These are phyloP conservation scores for Achaetomiella virescens DNA, from an alignment of 495 filamentous ascomycete genomes.

Conservation along the genomic window DNA sequence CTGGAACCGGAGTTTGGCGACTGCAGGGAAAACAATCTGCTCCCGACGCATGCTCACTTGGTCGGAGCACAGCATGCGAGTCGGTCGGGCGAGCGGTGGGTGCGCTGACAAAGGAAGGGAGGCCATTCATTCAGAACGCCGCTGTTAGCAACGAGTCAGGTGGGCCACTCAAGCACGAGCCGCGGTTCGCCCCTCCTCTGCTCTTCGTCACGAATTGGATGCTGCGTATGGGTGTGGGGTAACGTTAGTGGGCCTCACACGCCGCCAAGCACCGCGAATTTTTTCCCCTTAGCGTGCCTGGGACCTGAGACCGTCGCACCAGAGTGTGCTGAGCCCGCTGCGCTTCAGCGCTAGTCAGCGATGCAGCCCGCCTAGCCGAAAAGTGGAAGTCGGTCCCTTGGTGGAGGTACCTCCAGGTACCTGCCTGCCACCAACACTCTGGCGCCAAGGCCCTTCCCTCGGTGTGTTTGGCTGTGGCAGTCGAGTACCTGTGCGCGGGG, in stretches of 20 bases:
- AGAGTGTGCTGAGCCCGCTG: neutral
- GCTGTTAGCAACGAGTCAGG: slow-evolving; percentile 13
- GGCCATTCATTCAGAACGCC: neutral
- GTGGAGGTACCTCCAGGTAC: slow-evolving; percentile 18
- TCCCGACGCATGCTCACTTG: too few relatives aligned
- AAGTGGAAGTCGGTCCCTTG: slow-evolving; percentile 12
- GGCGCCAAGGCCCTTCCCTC: slow-evolving; percentile 3
- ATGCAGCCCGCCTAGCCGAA: slow-evolving; percentile 16
- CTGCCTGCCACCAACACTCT: neutral
- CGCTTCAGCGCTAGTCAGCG: slow-evolving; percentile 5
- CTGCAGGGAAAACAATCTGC: too few relatives aligned
- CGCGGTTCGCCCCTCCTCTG: neutral
- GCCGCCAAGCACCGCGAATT: slow-evolving; percentile 18
- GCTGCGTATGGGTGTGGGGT: slow-evolving; percentile 4
- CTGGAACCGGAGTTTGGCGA: neutral
- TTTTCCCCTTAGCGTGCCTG: slow-evolving; percentile 19
- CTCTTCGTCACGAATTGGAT: neutral
- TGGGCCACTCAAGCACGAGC: neutral
- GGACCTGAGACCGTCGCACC: neutral
- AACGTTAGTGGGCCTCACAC: slow-evolving; percentile 2
- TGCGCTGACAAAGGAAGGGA: too few relatives aligned
- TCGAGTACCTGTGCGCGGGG: neutral
- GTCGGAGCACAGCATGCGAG: too few relatives aligned
- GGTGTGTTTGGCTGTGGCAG: neutral
- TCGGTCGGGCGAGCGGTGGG: too few relatives aligned